Percentiles rank a stretch among this genome's conserved stretches.
Evolutionary conservation across 2,329 filamentous ascomycete genomes (phyloP).

Genomic region (Tolypocladium nubicola): DNA sequence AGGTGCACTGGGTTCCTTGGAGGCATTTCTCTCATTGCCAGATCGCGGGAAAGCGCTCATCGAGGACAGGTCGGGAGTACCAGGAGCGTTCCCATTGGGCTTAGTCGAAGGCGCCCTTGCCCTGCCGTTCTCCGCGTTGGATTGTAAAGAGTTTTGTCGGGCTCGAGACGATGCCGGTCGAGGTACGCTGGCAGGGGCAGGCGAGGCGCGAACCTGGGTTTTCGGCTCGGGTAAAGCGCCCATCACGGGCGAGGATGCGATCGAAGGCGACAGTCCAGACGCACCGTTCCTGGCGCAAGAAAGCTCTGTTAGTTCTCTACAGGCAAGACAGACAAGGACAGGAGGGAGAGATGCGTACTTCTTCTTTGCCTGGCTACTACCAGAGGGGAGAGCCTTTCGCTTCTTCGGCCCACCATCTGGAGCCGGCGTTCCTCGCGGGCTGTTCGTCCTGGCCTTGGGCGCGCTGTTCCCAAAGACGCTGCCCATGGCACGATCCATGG

Average conservation of each 20-base stretch:
- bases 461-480: conserved; percentile 38
- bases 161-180: conserved; percentile 60
- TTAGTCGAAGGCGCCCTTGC: conserved; percentile 50
- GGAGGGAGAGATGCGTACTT: conserved; percentile 41
- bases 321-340: not conserved
- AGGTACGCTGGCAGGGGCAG: conserved; percentile 43
- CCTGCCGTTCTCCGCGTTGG: conserved; percentile 42
- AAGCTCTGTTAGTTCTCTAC: conserved; percentile 6
- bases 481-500: conserved; percentile 61
- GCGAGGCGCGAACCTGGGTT: conserved; percentile 42
- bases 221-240: conserved; percentile 55
- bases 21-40: conserved; percentile 34
- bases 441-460: conserved; percentile 49
- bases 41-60: conserved; percentile 18
- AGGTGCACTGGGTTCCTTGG: conserved; percentile 33
- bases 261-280: conserved; percentile 53
- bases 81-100: conserved; percentile 38
- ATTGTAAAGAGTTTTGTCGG: conserved; percentile 63
- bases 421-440: conserved; percentile 57
- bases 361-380: conserved; percentile 67
- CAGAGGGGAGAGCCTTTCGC: conserved; percentile 52
- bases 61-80: conserved; percentile 24
- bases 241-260: conserved; percentile 67
- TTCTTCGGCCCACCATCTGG: conserved; percentile 59
- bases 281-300: conserved; percentile 21